Percentiles rank a stretch among this genome's conserved stretches.
These are phyloP conservation scores for Diaporthe longicolla DNA, from an alignment of 2,329 filamentous ascomycete species.

Conservation along the genomic window DNA sequence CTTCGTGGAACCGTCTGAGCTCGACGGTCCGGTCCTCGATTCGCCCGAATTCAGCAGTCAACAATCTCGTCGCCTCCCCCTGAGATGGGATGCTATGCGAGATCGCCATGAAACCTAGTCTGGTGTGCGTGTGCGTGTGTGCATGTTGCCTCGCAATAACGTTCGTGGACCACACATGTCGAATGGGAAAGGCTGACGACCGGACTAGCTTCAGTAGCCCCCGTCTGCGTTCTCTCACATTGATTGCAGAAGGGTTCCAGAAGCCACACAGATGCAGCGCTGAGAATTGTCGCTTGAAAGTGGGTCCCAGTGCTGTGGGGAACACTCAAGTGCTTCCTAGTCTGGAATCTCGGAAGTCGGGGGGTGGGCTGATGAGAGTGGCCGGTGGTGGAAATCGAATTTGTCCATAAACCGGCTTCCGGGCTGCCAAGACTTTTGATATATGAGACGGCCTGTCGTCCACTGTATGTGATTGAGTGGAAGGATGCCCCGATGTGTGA, in stretches of 20 bases:
- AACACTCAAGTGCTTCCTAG: conserved; percentile 15
- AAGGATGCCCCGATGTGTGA: conserved; percentile 19
- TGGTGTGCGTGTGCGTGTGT: not conserved
- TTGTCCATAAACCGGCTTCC: conserved; percentile 30
- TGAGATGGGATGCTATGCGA: not conserved
- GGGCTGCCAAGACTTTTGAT: conserved; percentile 13
- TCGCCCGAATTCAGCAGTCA: not conserved
- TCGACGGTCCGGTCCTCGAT: not conserved
- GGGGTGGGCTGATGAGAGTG: conserved; percentile 32
- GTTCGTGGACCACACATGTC: not conserved
- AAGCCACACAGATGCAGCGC: conserved; percentile 24
- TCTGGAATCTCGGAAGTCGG: conserved; percentile 40
- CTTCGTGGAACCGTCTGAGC: not conserved
- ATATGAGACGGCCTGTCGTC: conserved; percentile 28
- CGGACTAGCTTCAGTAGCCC: not conserved
- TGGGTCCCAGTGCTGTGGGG: conserved; percentile 15
- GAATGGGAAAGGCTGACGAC: not conserved
- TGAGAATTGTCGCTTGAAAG: conserved; percentile 3
- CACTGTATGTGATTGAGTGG: not conserved
- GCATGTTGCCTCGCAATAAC: conserved; percentile 1
- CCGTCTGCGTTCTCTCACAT: conserved; percentile 28
- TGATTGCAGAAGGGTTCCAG: conserved; percentile 34
- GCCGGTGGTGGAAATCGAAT: conserved; percentile 30
- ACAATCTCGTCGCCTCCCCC: conserved; percentile 13
- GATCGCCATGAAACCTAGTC: not conserved